Evolutionary conservation across 257 asterid genomes (phyloP), one percentile per base, ranked within the genome.

Genomic region (Primulina eburnea): DNA sequence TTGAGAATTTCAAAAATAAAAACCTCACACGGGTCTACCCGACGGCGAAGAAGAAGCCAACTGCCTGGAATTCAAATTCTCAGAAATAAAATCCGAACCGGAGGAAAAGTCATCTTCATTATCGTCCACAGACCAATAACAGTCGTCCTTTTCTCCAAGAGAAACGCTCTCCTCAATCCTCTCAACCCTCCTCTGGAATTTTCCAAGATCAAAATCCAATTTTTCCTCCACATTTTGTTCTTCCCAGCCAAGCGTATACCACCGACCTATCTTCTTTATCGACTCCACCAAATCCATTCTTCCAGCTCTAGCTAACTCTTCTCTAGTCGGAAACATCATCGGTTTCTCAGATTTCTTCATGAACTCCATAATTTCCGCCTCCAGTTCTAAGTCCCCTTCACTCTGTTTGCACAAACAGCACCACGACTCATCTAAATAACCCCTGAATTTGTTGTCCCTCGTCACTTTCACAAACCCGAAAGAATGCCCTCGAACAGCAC

Each of bases 231-330:
- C 86, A 69, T 64, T 74, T 14, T 73, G 81, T 8, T 68, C 92
- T 53, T 83, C 92, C 98, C 98, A 92, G 26, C 99, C 99, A 64
- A 94, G 77, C 2, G 88, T 82, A 81, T 70, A 84, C 98, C 98
- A 94, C 47, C 98, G 98, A 38, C 96, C 95, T 72, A 70, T 88
- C 71, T 74, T 82, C 85, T 69, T 75, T 26, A 94, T 88, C 61
- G 89, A 90, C 83, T 77, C 86, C 70, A 81, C 92, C 81, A 94
- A 89, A 85, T 94, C 99, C 74, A 70, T 8, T 71, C 99, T 86
- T 10, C 98, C 98, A 2, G 84, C 97, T 61, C 76, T 78, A 40
- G 80, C 65, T 71, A 94, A 74, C 79, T 94, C 97, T 8, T 77
- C 70, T 79, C 71, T 85, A 12, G 86, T 80, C n/a, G 98, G 99